A percentile compares a stretch with the other conserved stretches of the same genome.
These are phyloP conservation scores for Adiantum capillusveneris DNA, from an alignment of 75 land plant species.

Conservation along the genomic window DNA sequence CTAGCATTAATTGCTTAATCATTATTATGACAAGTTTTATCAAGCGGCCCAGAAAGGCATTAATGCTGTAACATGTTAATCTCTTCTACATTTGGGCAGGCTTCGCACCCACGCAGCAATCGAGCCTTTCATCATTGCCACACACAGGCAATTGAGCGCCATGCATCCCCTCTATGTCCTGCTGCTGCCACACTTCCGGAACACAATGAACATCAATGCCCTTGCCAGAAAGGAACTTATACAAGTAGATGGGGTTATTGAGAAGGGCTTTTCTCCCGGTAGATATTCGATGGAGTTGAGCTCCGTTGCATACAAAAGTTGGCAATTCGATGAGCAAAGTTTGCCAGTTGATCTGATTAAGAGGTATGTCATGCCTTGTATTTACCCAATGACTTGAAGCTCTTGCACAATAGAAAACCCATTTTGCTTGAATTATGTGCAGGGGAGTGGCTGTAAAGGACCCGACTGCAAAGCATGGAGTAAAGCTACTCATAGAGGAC, in stretches of 20 bases:
- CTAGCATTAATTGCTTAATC: too few species aligned
- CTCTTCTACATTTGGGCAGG: constrained; percentile 9
- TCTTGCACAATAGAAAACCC: too few species aligned
- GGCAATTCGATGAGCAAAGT: constrained; percentile 35
- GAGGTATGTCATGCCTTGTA: too few species aligned
- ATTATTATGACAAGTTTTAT: too few species aligned
- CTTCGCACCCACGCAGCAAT: constrained; percentile 26
- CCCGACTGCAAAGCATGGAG: constrained; percentile 15
- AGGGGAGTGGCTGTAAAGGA: too few species aligned
- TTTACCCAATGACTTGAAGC: too few species aligned
- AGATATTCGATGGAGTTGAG: constrained; percentile 27
- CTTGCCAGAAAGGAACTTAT: constrained; percentile 23
- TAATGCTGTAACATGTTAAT: too few species aligned
- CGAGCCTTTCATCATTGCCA: constrained; percentile 28
- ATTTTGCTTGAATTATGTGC: too few species aligned
- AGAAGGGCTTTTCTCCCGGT: constrained; percentile 19
- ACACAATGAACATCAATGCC: constrained; percentile 31
- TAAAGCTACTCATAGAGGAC: constrained; percentile 38
- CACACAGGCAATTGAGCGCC: constrained; percentile 24
- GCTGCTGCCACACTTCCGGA: constrained; percentile 19
- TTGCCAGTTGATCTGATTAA: constrained; percentile 28
- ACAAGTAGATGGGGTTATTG: constrained; percentile 26
- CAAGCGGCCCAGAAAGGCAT: too few species aligned
- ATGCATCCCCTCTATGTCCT: constrained; percentile 23
- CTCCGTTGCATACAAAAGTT: constrained; percentile 22